Conservation (phyloP, 2,329 filamentous ascomycete genomes). For the Diaporthe longicolla region DNA sequence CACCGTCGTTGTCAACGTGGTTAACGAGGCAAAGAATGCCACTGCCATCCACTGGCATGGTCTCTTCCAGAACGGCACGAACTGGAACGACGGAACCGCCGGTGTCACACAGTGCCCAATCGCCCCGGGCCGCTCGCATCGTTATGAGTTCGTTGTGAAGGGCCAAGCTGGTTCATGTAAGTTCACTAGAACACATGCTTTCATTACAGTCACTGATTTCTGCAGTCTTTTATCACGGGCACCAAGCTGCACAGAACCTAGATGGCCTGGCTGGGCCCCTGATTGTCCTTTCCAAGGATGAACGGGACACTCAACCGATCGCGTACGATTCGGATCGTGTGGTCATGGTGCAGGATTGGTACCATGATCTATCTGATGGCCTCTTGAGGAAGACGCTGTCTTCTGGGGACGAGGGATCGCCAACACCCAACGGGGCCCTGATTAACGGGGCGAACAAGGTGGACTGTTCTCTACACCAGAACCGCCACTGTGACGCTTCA, state of each 20-base stretch:
- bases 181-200: slow-evolving; percentile 40
- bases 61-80: slow-evolving; percentile 82
- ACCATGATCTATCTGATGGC: slow-evolving; percentile 67
- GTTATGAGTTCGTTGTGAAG: slow-evolving; percentile 59
- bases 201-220: not conserved
- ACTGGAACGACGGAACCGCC: slow-evolving; percentile 76
- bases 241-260: slow-evolving; percentile 73
- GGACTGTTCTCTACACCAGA: slow-evolving; percentile 55
- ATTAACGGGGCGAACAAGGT: slow-evolving; percentile 60
- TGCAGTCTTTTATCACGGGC: slow-evolving; percentile 58
- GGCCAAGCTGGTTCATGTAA: slow-evolving; percentile 55
- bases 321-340: slow-evolving; percentile 72
- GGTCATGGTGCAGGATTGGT: slow-evolving; percentile 79
- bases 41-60: slow-evolving; percentile 84
- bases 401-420: slow-evolving; percentile 58
- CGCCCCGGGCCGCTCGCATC: slow-evolving; percentile 68
- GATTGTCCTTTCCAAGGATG: slow-evolving; percentile 71
- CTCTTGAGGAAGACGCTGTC: slow-evolving; percentile 56
- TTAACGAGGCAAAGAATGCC: slow-evolving; percentile 76
- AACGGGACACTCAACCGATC: slow-evolving; percentile 62
- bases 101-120: slow-evolving; percentile 74
- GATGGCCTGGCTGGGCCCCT: slow-evolving; percentile 77
- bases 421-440: slow-evolving; percentile 61
- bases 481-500: slow-evolving; percentile 60
- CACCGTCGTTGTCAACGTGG: slow-evolving; percentile 76